phyloP scores from a whole-genome alignment of 1,139 yeast species.

The Geotrichum siamense region DNA sequence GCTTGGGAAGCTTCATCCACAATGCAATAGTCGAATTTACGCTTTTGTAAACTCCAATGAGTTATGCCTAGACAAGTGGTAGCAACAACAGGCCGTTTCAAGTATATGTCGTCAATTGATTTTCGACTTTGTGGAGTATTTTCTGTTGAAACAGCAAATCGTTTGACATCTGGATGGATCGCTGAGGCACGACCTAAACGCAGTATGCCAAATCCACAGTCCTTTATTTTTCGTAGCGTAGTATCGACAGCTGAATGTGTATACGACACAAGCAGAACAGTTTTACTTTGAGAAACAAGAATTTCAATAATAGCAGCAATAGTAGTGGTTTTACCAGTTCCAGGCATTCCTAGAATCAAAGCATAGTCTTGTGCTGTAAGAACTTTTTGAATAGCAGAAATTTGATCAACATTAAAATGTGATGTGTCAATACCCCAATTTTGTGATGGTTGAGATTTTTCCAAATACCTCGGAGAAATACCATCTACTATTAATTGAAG shows the following conservation, averaged over 20 bases:
- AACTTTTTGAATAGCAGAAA: slow-evolving; percentile 57
- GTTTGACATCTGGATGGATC: slow-evolving; percentile 57
- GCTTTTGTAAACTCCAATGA: slow-evolving; percentile 46
- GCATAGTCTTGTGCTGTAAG: slow-evolving; percentile 66
- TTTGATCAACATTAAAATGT: slow-evolving; percentile 60
- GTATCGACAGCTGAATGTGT: slow-evolving; percentile 97
- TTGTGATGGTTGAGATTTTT: not conserved
- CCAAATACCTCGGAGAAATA: slow-evolving; percentile 6
- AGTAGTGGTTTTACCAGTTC: slow-evolving; percentile 97
- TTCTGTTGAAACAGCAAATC: slow-evolving; percentile 38
- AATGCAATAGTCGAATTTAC: slow-evolving; percentile 81
- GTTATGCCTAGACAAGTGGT: slow-evolving; percentile 77
- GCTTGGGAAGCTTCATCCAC: slow-evolving; percentile 97
- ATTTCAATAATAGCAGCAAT: slow-evolving; percentile 66
- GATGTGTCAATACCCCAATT: not conserved
- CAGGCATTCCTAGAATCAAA: slow-evolving; percentile 93
- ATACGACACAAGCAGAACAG: slow-evolving; percentile 74
- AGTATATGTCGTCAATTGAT: slow-evolving; percentile 44
- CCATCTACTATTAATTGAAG: slow-evolving; percentile 6
- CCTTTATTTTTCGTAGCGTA: slow-evolving; percentile 65
- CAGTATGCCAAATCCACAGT: slow-evolving; percentile 41
- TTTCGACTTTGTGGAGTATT: slow-evolving; percentile 19
- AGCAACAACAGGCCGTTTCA: slow-evolving; percentile 70
- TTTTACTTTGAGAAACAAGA: slow-evolving; percentile 53
- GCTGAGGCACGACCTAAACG: slow-evolving; percentile 37